Evolutionary conservation across 2,329 filamentous ascomycete species (phyloP).

Genomic region (Periconia macrospinosa): DNA sequence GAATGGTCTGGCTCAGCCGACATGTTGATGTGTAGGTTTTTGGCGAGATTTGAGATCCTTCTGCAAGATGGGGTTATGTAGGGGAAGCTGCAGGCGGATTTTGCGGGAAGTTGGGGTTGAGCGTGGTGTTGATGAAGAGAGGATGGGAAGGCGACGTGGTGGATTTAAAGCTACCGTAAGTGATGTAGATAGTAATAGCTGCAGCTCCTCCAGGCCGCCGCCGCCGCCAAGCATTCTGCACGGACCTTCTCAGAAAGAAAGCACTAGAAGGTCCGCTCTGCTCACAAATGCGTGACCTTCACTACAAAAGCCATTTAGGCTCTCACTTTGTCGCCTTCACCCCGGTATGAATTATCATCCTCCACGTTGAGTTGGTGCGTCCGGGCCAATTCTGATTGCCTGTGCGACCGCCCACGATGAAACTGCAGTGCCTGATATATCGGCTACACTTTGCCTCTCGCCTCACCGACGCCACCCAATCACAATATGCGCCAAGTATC

Average conservation of each 20-base stretch:
- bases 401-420: conserved; percentile 8
- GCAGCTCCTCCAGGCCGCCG: too few species aligned
- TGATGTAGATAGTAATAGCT: too few species aligned
- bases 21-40: conserved; percentile 39
- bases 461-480: conserved; percentile 12
- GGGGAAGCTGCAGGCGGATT: conserved; percentile 13
- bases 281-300: conserved; percentile 16
- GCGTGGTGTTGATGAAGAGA: conserved; percentile 30
- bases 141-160: conserved; percentile 31
- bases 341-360: background rate
- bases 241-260: conserved; percentile 20
- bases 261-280: conserved; percentile 23
- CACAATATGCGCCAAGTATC: conserved; percentile 5
- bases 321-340: background rate
- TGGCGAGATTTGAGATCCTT: background rate
- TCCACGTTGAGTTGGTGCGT: background rate
- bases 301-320: conserved; percentile 15
- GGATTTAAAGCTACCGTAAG: conserved; percentile 27
- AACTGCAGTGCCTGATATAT: conserved; percentile 12
- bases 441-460: conserved; percentile 1
- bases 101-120: conserved; percentile 22
- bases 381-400: background rate
- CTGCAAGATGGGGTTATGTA: conserved; percentile 16
- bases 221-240: background rate
- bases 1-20: conserved; percentile 54